Base-by-base conservation (phyloP, 176 grass and related monocot genomes). In the Avena eriantha region DNA sequence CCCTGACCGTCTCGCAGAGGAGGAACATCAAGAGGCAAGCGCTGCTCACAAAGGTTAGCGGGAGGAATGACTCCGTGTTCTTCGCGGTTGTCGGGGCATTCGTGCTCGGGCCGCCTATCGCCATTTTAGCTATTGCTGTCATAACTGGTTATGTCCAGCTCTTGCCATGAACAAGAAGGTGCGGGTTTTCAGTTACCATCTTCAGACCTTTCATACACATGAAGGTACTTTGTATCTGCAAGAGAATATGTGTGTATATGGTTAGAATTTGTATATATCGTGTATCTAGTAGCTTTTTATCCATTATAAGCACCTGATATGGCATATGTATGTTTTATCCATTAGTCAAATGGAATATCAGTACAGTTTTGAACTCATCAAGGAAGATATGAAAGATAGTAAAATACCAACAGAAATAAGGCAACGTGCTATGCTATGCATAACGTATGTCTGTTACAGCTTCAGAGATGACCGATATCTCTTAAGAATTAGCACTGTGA, bases 21-120 rank as follows among this genome's bases (percentile, higher is more conserved):
- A 92, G 97, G 88, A 99, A 99, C 84, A 94, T 97, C 88, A 97
- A 93, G 87, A 88, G 94, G 84, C 97, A 99, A 56, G 87, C 92
- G 12, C 48, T 95, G 70, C 92, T 99, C 31, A 94, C 88, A 78
- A 90, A 96, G 87, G 97, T 93, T 15, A 67, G 81, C 76, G 84
- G 83, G 50, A 75, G 92, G 56, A 96, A 99, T 2, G 94, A 99
- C 63, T 99, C 97, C 0, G 72, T 90, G 66, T 99, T 99, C 92
- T 93, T 99, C 19, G 92, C 97, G 1, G 86, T 92, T 0, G 82
- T 99, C 10, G 94, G 97, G 0, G 89, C 90, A 10, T 99, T 97
- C 47, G 92, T 99, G 53, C 90, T 97, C 19, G 86, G 93, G 36
- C 97, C 97, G 4, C 97, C 97, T 18, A 31, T 93, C 3, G 85